phyloP scores from a whole-genome alignment of 108 stramenopile species.

The Discostella stelligeroides region DNA sequence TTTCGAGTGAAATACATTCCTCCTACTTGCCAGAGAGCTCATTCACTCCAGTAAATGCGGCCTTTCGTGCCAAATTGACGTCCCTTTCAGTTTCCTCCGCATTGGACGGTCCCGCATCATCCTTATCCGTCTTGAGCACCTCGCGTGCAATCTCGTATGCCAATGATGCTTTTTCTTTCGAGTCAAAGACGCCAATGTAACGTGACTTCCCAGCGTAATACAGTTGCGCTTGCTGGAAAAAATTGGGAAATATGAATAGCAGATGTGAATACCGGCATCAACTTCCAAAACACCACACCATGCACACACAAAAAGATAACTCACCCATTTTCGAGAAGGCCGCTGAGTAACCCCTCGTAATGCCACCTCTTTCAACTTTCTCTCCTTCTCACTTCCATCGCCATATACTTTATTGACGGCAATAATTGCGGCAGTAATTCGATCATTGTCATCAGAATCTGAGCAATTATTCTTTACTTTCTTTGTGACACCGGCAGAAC shows the following conservation, averaged over 20 bases:
- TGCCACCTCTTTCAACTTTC: conserved; percentile 67
- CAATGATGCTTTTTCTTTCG: conserved; percentile 59
- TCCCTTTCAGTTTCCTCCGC: conserved; percentile 69
- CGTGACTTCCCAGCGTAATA: conserved; percentile 73
- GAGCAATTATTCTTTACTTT: conserved; percentile 24
- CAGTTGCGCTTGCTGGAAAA: conserved; percentile 63
- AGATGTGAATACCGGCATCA: background rate
- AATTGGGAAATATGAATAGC: background rate
- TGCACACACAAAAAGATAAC: background rate
- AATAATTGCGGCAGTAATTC: conserved; percentile 33
- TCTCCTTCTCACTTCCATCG: conserved; percentile 65
- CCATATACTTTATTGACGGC: conserved; percentile 36
- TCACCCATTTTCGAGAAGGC: conserved; percentile 63
- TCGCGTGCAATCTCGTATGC: conserved; percentile 74
- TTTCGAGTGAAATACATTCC: background rate
- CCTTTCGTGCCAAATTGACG: conserved; percentile 78
- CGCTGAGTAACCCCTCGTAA: conserved; percentile 62
- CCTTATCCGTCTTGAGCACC: conserved; percentile 48
- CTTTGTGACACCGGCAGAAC: background rate
- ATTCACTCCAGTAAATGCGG: conserved; percentile 87
- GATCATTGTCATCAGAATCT: conserved; percentile 35
- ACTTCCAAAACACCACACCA: too few species aligned
- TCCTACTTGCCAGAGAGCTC: conserved; percentile 17
- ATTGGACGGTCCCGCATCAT: conserved; percentile 28
- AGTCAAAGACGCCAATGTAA: conserved; percentile 76